These are phyloP conservation scores for Pharnaceum exiguum DNA, from an alignment of 148 eudicot species.

Conservation along the genomic window DNA sequence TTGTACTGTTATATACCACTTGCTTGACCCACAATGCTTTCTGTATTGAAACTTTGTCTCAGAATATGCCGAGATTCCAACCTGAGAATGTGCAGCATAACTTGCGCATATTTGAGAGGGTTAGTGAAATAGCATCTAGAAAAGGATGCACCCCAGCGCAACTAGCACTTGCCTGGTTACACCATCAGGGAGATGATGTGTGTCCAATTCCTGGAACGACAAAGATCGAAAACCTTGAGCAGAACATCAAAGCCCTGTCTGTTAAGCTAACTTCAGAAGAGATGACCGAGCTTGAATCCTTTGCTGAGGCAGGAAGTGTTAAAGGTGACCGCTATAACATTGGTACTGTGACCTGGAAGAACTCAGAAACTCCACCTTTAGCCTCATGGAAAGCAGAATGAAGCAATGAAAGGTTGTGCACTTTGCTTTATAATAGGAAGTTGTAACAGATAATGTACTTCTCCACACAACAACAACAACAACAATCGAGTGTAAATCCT, in stretches of 20 bases:
- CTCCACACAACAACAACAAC: no score
- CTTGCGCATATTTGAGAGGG: conserved; percentile 12
- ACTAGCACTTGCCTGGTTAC: conserved; percentile 25
- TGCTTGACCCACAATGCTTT: no score
- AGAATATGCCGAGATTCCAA: conserved; percentile 23
- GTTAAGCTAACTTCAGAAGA: conserved; percentile 22
- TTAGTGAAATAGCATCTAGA: conserved; percentile 18
- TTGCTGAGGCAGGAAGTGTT: conserved; percentile 11
- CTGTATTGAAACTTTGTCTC: no score
- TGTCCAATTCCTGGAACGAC: conserved; percentile 28
- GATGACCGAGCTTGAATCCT: conserved; percentile 22
- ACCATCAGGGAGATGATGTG: conserved; percentile 23
- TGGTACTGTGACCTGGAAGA: conserved; percentile 3
- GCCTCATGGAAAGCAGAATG: conserved; percentile 11
- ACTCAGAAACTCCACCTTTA: conserved; percentile 14
- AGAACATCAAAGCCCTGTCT: conserved; percentile 19
- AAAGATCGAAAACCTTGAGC: conserved; percentile 18
- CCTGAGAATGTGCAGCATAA: conserved; percentile 31
- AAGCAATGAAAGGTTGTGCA: no score
- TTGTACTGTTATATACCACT: no score
- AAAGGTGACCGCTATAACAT: conserved; percentile 7
- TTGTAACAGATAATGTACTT: no score
- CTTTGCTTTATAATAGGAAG: no score
- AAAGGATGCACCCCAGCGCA: conserved; percentile 29
- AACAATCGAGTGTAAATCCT: no score